Evolutionary conservation across 495 filamentous ascomycete genomes (phyloP).

Genomic region (Lasiosphaeriaceae sp.): DNA sequence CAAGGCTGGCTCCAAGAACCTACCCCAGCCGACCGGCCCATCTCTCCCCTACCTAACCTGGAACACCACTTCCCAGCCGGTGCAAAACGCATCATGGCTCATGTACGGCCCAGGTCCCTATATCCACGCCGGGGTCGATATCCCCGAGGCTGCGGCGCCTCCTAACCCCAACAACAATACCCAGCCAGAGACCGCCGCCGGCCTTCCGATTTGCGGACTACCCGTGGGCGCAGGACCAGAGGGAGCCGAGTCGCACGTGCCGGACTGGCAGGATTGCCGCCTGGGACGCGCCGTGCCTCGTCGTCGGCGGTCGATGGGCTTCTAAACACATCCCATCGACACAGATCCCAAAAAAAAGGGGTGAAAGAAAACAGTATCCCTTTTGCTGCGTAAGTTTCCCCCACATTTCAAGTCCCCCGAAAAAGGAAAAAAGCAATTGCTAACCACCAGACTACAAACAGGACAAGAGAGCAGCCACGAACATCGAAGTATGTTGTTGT

Average conservation of each 20-base stretch:
- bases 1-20: background rate
- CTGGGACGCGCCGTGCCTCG: background rate
- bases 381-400: too few relatives aligned
- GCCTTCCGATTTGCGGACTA: conserved; percentile 21
- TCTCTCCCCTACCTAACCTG: conserved; percentile 3
- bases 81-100: background rate
- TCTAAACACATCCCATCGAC: background rate
- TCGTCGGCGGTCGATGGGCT: background rate
- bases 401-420: too few relatives aligned
- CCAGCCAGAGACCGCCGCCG: background rate
- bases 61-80: background rate
- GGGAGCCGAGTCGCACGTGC: conserved; percentile 19
- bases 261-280: conserved; percentile 18
- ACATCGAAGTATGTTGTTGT: background rate
- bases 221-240: conserved; percentile 44
- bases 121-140: too few relatives aligned
- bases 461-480: too few relatives aligned
- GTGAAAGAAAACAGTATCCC: too few relatives aligned
- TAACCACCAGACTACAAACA: too few relatives aligned
- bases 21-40: background rate
- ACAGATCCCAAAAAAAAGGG: too few relatives aligned
- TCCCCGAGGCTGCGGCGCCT: too few relatives aligned
- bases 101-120: conserved; percentile 13
- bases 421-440: too few relatives aligned
- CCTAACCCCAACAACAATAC: too few relatives aligned